phyloP scores from a whole-genome alignment of 345 rosid species.

The Linum tenue region DNA sequence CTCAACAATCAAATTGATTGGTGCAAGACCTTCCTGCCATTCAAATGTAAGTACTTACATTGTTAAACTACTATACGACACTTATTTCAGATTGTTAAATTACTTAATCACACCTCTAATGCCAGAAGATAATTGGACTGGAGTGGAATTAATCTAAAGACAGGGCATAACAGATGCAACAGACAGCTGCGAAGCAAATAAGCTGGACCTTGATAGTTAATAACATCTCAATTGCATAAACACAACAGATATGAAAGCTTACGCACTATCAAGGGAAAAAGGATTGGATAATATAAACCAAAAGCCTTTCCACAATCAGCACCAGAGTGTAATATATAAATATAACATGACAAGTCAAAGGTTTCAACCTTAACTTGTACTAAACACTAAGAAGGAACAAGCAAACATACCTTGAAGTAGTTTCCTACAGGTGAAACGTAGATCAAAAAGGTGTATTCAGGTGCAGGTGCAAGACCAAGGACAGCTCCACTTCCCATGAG shows the following conservation, averaged over 20 bases:
- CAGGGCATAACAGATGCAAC: no score
- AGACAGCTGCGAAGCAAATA: no score
- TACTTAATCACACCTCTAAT: no score
- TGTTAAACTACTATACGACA: not conserved
- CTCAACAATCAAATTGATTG: conserved; percentile 53
- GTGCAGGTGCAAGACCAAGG: conserved; percentile 97
- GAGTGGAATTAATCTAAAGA: no score
- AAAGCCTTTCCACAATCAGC: not conserved
- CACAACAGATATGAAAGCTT: no score
- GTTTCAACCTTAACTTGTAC: not conserved
- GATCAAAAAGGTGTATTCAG: conserved; percentile 82
- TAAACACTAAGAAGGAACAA: not conserved
- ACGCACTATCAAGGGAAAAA: not conserved
- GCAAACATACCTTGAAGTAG: conserved; percentile 70
- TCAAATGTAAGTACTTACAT: conserved; percentile 1
- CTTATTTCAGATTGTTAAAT: no score
- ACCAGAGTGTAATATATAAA: no score
- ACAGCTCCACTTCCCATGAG: conserved; percentile 96
- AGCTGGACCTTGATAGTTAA: no score
- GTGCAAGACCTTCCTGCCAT: conserved; percentile 80
- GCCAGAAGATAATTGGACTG: no score
- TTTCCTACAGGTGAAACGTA: conserved; percentile 95
- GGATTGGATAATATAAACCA: not conserved
- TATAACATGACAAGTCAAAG: not conserved
- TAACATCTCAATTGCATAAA: no score